Conservation (phyloP, 345 rosid species). For the Boechera stricta region DNA sequence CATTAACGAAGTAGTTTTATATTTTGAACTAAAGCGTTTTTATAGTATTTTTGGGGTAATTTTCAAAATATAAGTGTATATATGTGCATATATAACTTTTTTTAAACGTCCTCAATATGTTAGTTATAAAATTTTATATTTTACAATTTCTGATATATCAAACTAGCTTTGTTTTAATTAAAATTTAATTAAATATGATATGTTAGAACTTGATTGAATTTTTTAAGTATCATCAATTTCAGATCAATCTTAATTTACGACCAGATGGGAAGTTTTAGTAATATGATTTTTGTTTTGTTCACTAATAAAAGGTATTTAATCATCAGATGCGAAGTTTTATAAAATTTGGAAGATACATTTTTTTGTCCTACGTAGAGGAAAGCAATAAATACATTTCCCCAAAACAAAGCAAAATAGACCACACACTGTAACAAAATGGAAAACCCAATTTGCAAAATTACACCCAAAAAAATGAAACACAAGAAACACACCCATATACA, state of each 20-base stretch:
- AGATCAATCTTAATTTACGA: background rate
- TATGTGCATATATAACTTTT: no score
- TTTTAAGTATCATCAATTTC: background rate
- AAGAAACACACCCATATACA: constrained; percentile 40
- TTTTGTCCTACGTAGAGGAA: constrained; percentile 5
- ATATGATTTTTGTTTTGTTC: background rate
- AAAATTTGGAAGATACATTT: constrained; percentile 3
- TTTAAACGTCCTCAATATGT: background rate
- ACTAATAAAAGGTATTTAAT: background rate
- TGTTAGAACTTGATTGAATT: background rate
- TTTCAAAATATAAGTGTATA: no score
- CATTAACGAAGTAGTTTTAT: no score
- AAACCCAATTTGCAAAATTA: constrained; percentile 33
- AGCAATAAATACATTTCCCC: constrained; percentile 11
- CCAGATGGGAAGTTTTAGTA: background rate
- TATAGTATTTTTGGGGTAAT: no score
- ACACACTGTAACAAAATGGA: constrained; percentile 21
- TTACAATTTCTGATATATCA: background rate
- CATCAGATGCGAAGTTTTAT: background rate
- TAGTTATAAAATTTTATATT: background rate
- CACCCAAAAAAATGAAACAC: constrained; percentile 23
- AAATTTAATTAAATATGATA: background rate
- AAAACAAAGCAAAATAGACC: constrained; percentile 11
- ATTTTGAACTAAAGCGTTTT: no score
- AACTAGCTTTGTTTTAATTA: background rate